Evolutionary conservation across 768 basidiomycete species (phyloP), one percentile per base, ranked within the genome.

Genomic region (Rhodotorula kratochvilovae): DNA sequence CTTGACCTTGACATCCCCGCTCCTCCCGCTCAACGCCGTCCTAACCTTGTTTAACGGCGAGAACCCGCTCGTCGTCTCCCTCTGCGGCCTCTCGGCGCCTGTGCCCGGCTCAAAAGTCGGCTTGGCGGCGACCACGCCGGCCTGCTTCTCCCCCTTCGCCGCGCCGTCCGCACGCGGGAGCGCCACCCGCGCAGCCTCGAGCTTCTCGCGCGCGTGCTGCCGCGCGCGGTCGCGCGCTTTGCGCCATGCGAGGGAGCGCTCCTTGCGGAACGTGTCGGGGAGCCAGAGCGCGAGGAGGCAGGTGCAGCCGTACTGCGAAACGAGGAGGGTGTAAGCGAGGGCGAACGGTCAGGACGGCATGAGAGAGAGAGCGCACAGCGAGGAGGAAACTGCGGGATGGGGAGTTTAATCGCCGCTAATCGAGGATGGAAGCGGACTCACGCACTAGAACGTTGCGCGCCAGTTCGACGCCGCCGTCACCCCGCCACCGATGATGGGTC

Each of bases 191-290:
- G 66, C 70, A 45, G 64, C 55, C 15, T 56, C 43, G 8, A 60
- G 60, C n/a, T 67, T 43, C 25, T 61, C 67, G 4, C 39, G 29
- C 21, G 66, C 59, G 36, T 67, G 66, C 31, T 58, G 45, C 23
- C 19, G 33, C 5, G 73, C 23, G 79, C 83, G 81, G 70, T 82
- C 84, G 54, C 90, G 81, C 0, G 87, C 87, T 48, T 83, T 83
- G 78, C 90, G 89, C 79, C 93, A 95, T 5, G 86, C 85, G 33
- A 89, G 80, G 64, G 91, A 93, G 55, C 93, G 87, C 77, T 92
- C 90, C 65, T 84, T 82, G 27, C 91, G 85, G 81, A 90, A 94
- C 1, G 91, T 91, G 76, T 94, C 91, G 68, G 85, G 86, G 82
- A 92, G 90, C 77, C 67, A 72, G 15, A 88, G 79, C 45, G 88